Evolutionary conservation across 805 yeast species (phyloP).

Genomic region (Metschnikowia anglica): DNA sequence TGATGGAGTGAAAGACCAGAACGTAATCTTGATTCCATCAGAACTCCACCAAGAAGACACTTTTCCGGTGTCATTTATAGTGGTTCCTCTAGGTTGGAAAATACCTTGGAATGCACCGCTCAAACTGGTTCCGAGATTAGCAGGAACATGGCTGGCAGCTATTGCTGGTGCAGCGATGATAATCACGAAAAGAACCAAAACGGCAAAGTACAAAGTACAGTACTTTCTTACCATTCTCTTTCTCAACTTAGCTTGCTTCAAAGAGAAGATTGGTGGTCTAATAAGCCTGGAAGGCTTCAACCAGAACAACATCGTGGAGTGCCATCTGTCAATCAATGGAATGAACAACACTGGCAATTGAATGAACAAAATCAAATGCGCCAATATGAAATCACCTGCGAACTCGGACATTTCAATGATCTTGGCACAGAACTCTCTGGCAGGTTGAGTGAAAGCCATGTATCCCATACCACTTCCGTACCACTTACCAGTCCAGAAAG

Average conservation of each 20-base stretch:
- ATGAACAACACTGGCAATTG: constrained; percentile 84
- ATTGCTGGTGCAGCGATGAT: constrained; percentile 90
- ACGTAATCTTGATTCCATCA: constrained; percentile 33
- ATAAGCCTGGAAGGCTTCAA: constrained; percentile 94
- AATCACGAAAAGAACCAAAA: constrained; percentile 68
- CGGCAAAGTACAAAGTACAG: constrained; percentile 71
- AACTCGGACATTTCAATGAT: constrained; percentile 91
- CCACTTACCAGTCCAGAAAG: constrained; percentile 99
- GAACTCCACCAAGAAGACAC: constrained; percentile 24
- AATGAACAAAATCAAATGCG: constrained; percentile 81
- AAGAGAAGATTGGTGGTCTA: constrained; percentile 95
- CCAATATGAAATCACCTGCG: constrained; percentile 93
- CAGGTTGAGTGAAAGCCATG: constrained; percentile 93
- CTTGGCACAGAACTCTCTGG: constrained; percentile 94
- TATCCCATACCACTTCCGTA: constrained; percentile 90
- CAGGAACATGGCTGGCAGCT: constrained; percentile 59
- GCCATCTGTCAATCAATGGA: constrained; percentile 95
- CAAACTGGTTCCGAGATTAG: constrained; percentile 30
- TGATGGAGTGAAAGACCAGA: constrained; percentile 54
- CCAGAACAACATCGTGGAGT: constrained; percentile 98
- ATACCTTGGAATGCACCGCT: constrained; percentile 57
- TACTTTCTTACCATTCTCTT: constrained; percentile 97
- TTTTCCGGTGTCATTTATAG: constrained; percentile 80
- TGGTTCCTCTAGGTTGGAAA: constrained; percentile 83
- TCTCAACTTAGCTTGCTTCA: constrained; percentile 93